Base-by-base conservation (phyloP, 148 eudicot species). In the Nepenthes gracilis region DNA sequence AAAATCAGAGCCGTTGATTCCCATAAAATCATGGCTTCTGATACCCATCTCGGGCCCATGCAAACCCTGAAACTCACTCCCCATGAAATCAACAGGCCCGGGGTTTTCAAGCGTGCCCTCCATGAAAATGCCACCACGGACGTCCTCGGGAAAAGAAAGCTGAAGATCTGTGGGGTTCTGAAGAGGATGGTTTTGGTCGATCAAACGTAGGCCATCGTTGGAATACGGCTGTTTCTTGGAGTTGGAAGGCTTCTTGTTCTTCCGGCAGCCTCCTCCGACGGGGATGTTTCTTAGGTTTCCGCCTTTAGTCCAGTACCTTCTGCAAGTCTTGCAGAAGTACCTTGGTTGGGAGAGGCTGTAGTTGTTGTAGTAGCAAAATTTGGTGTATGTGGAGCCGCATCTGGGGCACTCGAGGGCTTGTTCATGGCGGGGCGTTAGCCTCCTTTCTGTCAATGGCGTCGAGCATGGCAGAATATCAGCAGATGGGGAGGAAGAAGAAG, bases 341-440 rank as follows among this genome's bases (percentile, higher is more conserved):
- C 96, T 62, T 2, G 96, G 96, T 52, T 88, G 96, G 33, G 96
- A 72, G 54, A 88, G 87, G 64, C 89, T 83, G 68, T 88, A 88
- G 78, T 88, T 88, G 85, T 88, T 88, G 82, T 88, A 88, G 81
- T 88, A 88, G 66, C 96, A 88, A 69, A 88, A 88, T 49, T 88
- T 88, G 71, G 96, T 88, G 82, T 88, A 79, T 0, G 82, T 78
- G 0, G 96, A 88, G 47, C 85, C 96, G 61, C 96, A 89, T 35
- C 96, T 62, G 2, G 96, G 96, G 61, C 93, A 85, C 62, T 89
- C 85, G 2, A 76, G 77, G 54, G 87, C 61, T 67, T 77, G 87
- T 71, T 89, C 96, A 54, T 89, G 93, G 0, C 67, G 96, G 7
- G 96, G 96, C 77, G 93, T 78, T 10, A 85, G 75, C 59, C 84